phyloP scores from a whole-genome alignment of 75 land plant genomes.

The Chamaecyparis obtusa region DNA sequence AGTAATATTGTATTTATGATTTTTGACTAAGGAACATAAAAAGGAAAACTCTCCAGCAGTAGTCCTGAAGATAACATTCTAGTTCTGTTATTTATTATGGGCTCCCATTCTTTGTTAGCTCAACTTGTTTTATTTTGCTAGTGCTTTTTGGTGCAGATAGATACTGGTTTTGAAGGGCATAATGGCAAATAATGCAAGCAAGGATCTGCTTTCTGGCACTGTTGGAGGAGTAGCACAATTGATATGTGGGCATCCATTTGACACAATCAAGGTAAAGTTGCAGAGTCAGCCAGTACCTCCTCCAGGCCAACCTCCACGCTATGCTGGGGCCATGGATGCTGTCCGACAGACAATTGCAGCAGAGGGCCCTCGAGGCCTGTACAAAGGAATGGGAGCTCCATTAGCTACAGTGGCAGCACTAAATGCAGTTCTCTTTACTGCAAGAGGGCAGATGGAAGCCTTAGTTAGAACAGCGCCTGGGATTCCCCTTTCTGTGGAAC shows the following conservation, averaged over 20 bases:
- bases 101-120: background rate
- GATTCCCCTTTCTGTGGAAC: slow-evolving; percentile 54
- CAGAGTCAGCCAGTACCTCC: slow-evolving; percentile 89
- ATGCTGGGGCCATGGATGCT: slow-evolving; percentile 90
- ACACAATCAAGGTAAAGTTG: slow-evolving; percentile 97
- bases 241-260: slow-evolving; percentile 92
- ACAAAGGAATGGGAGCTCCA: slow-evolving; percentile 99
- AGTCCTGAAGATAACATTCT: background rate
- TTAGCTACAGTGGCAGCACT: slow-evolving; percentile 96
- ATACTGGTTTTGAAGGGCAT: background rate
- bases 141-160: background rate
- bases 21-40: background rate
- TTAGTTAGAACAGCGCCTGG: slow-evolving; percentile 69
- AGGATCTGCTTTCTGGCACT: slow-evolving; percentile 89
- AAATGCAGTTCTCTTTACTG: slow-evolving; percentile 92
- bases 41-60: background rate
- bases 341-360: slow-evolving; percentile 79
- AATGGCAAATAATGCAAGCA: slow-evolving; percentile 40
- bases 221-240: slow-evolving; percentile 95
- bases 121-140: background rate
- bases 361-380: slow-evolving; percentile 86
- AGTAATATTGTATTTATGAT: background rate
- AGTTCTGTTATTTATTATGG: background rate
- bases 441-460: slow-evolving; percentile 94
- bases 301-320: slow-evolving; percentile 79